Percentiles rank a stretch among this genome's conserved stretches.
Evolutionary conservation across 306 rosid species (phyloP).

Genomic region (Corylus heterophylla): DNA sequence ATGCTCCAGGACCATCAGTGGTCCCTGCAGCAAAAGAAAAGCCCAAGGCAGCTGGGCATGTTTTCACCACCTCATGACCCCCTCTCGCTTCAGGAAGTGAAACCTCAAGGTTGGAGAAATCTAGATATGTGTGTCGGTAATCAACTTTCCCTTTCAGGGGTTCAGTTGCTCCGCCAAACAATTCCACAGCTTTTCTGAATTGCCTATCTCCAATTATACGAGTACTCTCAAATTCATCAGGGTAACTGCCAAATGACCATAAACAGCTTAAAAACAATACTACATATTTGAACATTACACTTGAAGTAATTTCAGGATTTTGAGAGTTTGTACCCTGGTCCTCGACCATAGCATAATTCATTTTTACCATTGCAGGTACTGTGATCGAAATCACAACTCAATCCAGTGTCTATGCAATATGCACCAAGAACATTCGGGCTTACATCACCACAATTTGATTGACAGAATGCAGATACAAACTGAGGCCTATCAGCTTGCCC

Average conservation of each 20-base stretch:
- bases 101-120: constrained; percentile 78
- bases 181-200: constrained; percentile 74
- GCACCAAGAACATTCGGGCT: constrained; percentile 94
- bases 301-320: neutral
- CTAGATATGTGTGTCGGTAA: constrained; percentile 73
- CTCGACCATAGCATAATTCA: constrained; percentile 80
- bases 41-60: constrained; percentile 98
- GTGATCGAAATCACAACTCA: constrained; percentile 92
- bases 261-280: neutral
- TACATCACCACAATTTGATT: constrained; percentile 93
- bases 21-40: constrained; percentile 95
- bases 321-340: constrained; percentile 72
- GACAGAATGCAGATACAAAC: constrained; percentile 93
- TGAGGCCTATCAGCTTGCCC: constrained; percentile 57
- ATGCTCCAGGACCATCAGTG: constrained; percentile 96
- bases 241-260: constrained; percentile 56
- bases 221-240: constrained; percentile 95
- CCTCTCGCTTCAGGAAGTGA: constrained; percentile 53
- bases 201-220: constrained; percentile 88
- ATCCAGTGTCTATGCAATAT: constrained; percentile 77
- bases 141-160: constrained; percentile 69
- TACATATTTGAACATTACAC: neutral
- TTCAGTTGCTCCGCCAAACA: constrained; percentile 63
- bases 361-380: constrained; percentile 92
- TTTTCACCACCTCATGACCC: constrained; percentile 53